These are phyloP conservation scores for Turritis glabra DNA, from an alignment of 345 rosid genomes.

Conservation along the genomic window DNA sequence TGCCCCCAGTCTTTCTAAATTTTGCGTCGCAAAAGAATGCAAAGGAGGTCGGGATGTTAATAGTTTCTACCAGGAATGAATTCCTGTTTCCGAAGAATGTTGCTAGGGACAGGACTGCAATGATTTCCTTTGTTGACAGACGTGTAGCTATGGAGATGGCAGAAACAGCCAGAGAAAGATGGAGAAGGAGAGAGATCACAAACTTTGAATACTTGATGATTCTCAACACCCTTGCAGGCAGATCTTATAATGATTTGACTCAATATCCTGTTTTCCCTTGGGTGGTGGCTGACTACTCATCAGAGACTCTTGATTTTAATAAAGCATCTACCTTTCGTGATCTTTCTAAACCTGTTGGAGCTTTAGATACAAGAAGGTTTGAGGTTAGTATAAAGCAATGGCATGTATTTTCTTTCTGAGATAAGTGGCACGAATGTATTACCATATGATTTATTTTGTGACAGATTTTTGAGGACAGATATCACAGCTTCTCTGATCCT, in stretches of 20 bases:
- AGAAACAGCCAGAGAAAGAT: constrained; percentile 88
- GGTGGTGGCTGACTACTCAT: constrained; percentile 90
- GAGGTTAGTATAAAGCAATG: constrained; percentile 62
- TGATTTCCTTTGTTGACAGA: constrained; percentile 84
- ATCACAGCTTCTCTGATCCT: constrained; percentile 89
- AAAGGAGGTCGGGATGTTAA: constrained; percentile 79
- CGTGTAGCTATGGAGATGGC: constrained; percentile 90
- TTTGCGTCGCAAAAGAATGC: constrained; percentile 81
- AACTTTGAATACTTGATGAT: constrained; percentile 94
- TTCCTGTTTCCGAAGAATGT: constrained; percentile 75
- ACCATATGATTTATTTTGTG: constrained; percentile 29
- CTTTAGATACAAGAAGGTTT: constrained; percentile 81
- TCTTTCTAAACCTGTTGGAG: constrained; percentile 97
- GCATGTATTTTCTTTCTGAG: neutral
- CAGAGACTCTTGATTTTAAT: constrained; percentile 89
- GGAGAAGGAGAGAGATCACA: constrained; percentile 95
- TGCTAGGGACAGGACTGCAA: constrained; percentile 76
- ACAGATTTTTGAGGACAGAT: constrained; percentile 94
- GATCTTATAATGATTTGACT: constrained; percentile 94
- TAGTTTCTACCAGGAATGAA: constrained; percentile 89
- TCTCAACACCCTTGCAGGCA: constrained; percentile 91
- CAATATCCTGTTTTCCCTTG: constrained; percentile 99
- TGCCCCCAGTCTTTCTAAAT: constrained; percentile 77
- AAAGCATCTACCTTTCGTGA: constrained; percentile 92
- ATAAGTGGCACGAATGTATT: constrained; percentile 17